These are phyloP conservation scores for Candida sithepensis DNA, from an alignment of 805 yeast species.

Conservation along the genomic window DNA sequence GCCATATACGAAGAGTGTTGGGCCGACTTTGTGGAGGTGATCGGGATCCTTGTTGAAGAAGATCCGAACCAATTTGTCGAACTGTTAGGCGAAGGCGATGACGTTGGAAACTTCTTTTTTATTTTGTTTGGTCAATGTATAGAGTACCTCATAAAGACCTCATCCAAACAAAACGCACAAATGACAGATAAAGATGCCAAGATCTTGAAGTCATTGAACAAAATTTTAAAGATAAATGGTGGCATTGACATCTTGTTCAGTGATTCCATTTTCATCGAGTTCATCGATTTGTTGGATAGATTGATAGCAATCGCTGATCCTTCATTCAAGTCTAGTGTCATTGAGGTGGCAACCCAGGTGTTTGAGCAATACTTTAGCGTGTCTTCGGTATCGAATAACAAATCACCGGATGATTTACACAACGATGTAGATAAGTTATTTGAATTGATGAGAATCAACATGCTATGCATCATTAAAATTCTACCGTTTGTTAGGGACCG, in stretches of 20 bases:
- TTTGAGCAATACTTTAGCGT: conserved; percentile 47
- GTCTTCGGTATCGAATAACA: conserved; percentile 16
- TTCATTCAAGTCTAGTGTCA: conserved; percentile 42
- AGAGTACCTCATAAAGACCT: conserved; percentile 58
- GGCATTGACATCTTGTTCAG: conserved; percentile 59
- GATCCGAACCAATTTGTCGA: conserved; percentile 42
- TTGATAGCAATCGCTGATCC: conserved; percentile 54
- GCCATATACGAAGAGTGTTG: conserved; percentile 57
- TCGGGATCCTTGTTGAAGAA: conserved; percentile 59
- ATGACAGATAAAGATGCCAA: conserved; percentile 22
- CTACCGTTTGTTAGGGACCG: conserved; percentile 58
- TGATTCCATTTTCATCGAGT: conserved; percentile 69
- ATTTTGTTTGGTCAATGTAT: conserved; percentile 81
- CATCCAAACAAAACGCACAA: conserved; percentile 17
- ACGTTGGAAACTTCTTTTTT: conserved; percentile 64
- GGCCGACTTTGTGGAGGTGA: conserved; percentile 74
- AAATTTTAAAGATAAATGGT: conserved; percentile 53
- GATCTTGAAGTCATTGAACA: conserved; percentile 48
- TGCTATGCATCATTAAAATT: conserved; percentile 56
- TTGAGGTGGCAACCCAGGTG: conserved; percentile 41
- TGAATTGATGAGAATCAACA: conserved; percentile 69
- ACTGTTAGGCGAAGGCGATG: conserved; percentile 52
- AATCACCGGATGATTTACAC: conserved; percentile 39
- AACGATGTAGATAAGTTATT: conserved; percentile 73
- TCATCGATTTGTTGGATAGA: conserved; percentile 72